Conservation (phyloP, 805 yeast genomes). For the Candida coleopterorum region DNA sequence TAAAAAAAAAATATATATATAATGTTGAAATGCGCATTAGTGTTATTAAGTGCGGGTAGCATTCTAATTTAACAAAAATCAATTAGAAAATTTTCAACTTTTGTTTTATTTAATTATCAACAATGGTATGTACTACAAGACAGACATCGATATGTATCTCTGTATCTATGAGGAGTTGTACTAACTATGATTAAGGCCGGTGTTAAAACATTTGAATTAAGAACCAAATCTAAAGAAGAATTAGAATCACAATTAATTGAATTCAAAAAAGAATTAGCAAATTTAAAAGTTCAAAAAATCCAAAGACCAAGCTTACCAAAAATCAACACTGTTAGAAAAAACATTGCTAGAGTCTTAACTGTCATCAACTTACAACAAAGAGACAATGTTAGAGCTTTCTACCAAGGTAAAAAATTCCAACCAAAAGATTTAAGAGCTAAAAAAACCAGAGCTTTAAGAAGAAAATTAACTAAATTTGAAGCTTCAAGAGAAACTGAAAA, state of each 20-base stretch:
- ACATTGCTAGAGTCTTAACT: constrained; percentile 97
- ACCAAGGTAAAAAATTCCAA: constrained; percentile 90
- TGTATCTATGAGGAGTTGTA: background rate
- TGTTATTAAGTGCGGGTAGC: background rate
- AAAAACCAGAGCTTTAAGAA: constrained; percentile 99
- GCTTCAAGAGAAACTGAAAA: constrained; percentile 76
- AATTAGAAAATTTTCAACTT: constrained; percentile 1
- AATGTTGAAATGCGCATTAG: background rate
- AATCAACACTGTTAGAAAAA: constrained; percentile 95
- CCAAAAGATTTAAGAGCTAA: constrained; percentile 99
- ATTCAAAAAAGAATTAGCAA: constrained; percentile 94
- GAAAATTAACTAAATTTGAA: constrained; percentile 88
- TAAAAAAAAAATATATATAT: too few relatives aligned
- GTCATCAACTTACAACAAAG: constrained; percentile 96
- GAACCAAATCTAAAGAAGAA: constrained; percentile 95
- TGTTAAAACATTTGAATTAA: constrained; percentile 92
- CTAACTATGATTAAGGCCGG: constrained; percentile 55
- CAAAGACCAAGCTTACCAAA: constrained; percentile 91
- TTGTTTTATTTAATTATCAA: constrained; percentile 5
- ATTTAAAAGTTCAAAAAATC: constrained; percentile 93
- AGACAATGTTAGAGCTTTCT: constrained; percentile 89
- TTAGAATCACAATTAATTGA: constrained; percentile 91
- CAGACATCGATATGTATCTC: too few relatives aligned
- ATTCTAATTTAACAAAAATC: background rate
- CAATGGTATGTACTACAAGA: constrained; percentile 9